Percentiles rank a stretch among this genome's conserved stretches.
These are phyloP conservation scores for Microascus cirrosus DNA, from an alignment of 2,329 filamentous ascomycete genomes.

Conservation along the genomic window DNA sequence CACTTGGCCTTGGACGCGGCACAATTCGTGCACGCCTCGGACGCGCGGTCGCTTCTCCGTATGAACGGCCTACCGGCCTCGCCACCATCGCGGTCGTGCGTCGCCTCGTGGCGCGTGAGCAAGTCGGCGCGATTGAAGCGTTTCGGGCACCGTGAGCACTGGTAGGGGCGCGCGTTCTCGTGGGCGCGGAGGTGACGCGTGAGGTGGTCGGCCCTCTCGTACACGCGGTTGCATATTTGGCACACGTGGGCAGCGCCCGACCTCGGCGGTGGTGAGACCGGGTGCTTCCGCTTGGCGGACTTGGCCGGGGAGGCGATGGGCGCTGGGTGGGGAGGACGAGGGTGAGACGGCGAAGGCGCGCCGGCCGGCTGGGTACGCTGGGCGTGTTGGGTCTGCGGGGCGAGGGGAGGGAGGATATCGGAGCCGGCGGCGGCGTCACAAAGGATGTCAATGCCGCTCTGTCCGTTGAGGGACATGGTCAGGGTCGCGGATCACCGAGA, in stretches of 20 bases:
- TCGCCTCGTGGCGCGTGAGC: slow-evolving; percentile 38
- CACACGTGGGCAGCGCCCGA: slow-evolving; percentile 26
- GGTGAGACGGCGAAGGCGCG: too few relatives aligned
- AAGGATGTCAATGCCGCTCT: slow-evolving; percentile 4
- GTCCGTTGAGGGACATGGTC: slow-evolving; percentile 3
- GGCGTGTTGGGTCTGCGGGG: neutral
- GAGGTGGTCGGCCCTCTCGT: slow-evolving; percentile 42
- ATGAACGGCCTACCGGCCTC: slow-evolving; percentile 20
- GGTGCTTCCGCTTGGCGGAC: slow-evolving; percentile 1
- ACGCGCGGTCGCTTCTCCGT: slow-evolving; percentile 36
- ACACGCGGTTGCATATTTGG: slow-evolving; percentile 37
- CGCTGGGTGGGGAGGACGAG: neutral
- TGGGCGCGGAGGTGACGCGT: slow-evolving; percentile 40
- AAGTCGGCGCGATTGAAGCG: slow-evolving; percentile 42
- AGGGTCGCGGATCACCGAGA: neutral
- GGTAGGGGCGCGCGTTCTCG: slow-evolving; percentile 36
- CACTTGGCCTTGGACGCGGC: slow-evolving; percentile 42
- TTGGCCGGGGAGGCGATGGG: neutral
- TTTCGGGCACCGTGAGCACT: slow-evolving; percentile 39
- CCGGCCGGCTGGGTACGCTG: neutral
- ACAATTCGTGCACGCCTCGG: slow-evolving; percentile 40
- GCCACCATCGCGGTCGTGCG: slow-evolving; percentile 31
- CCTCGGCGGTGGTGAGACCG: neutral
- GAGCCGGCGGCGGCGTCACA: slow-evolving; percentile 5
- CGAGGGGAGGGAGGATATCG: neutral